Percentiles rank a stretch among this genome's conserved stretches.
Evolutionary conservation across 2,329 filamentous ascomycete genomes (phyloP).

Genomic region (Calonectria crousiana): DNA sequence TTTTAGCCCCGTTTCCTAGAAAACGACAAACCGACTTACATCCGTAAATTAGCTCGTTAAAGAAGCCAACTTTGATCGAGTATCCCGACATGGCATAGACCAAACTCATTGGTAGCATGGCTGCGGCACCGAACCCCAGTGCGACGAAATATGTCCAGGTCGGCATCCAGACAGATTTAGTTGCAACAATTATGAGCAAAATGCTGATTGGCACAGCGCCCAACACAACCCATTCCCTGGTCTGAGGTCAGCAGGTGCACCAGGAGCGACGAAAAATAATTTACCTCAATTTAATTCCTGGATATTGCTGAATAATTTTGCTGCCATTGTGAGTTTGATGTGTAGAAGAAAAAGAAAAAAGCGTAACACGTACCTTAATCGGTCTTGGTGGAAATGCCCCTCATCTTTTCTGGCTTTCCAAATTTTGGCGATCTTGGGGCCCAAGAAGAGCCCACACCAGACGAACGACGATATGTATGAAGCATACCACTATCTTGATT

Average conservation of each 20-base stretch:
- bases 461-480: slow-evolving; percentile 68
- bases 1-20: slow-evolving; percentile 48
- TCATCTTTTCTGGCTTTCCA: not conserved
- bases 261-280: rapidly evolving
- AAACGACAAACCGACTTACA: not conserved
- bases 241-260: not conserved
- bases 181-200: slow-evolving; percentile 63
- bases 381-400: slow-evolving; percentile 3
- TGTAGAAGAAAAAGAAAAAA: not conserved
- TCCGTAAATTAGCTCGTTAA: slow-evolving; percentile 11
- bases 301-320: slow-evolving; percentile 12
- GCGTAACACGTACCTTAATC: not conserved
- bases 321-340: not conserved
- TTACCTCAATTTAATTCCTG: not conserved
- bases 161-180: slow-evolving; percentile 67
- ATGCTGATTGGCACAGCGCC: slow-evolving; percentile 48
- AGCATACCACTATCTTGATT: slow-evolving; percentile 57
- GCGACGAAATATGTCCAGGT: slow-evolving; percentile 72
- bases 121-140: slow-evolving; percentile 64
- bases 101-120: slow-evolving; percentile 70
- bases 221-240: not conserved
- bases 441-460: slow-evolving; percentile 70
- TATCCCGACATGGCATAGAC: slow-evolving; percentile 70
- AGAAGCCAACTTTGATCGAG: slow-evolving; percentile 11
- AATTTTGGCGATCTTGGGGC: slow-evolving; percentile 54